These are phyloP conservation scores for Geoglossum glabrum DNA, from an alignment of 495 filamentous ascomycete genomes.

Conservation along the genomic window DNA sequence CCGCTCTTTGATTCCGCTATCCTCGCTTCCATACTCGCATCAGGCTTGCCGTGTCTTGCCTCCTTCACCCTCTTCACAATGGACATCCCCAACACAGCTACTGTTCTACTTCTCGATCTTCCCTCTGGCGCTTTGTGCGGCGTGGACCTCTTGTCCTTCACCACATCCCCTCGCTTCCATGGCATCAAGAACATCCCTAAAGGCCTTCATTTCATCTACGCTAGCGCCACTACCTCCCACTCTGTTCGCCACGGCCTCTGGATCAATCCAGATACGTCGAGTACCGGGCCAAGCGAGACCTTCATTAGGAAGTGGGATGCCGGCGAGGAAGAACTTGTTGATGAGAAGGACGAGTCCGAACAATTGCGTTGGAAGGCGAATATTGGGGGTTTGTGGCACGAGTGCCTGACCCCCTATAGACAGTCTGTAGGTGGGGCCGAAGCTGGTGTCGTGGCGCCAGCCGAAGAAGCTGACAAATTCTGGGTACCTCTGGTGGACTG, in stretches of 20 bases:
- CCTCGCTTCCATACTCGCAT: background rate
- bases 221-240: conserved; percentile 22
- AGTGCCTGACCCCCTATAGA: conserved; percentile 23
- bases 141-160: conserved; percentile 7
- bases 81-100: background rate
- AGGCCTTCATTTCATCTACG: conserved; percentile 38
- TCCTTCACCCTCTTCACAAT: background rate
- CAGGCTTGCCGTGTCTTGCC: background rate
- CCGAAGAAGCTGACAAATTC: conserved; percentile 15
- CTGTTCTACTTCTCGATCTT: background rate
- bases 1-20: background rate
- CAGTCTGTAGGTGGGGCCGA: conserved; percentile 10
- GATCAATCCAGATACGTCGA: conserved; percentile 18
- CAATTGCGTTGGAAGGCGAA: conserved; percentile 20
- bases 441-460: conserved; percentile 5
- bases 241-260: conserved; percentile 37
- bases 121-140: conserved; percentile 5
- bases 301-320: conserved; percentile 39
- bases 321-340: conserved; percentile 15
- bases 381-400: conserved; percentile 23
- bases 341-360: conserved; percentile 14
- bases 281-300: conserved; percentile 16
- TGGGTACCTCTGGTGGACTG: conserved; percentile 28
- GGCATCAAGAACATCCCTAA: conserved; percentile 40
- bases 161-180: conserved; percentile 17